Percentiles rank a stretch among this genome's conserved stretches.
phyloP scores from a whole-genome alignment of 306 rosid genomes.

The Sindora glabra region DNA sequence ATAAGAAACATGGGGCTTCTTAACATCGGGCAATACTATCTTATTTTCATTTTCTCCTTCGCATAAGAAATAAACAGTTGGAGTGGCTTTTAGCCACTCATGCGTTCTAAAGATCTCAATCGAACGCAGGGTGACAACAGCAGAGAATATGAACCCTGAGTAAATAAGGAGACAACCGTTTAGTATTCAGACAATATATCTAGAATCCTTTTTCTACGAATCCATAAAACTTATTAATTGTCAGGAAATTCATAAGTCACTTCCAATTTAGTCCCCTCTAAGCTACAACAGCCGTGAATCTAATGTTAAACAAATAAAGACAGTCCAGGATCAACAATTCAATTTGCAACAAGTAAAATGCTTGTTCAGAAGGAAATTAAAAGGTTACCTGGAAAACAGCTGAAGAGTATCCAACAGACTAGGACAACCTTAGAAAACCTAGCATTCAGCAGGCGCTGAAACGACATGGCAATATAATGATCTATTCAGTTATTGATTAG shows the following conservation, averaged over 20 bases:
- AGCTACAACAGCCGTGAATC: too few relatives aligned
- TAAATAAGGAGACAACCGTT: too few relatives aligned
- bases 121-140: conserved; percentile 53
- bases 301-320: too few relatives aligned
- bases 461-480: conserved; percentile 35
- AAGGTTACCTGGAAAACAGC: conserved; percentile 58
- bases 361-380: neutral
- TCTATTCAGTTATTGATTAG: neutral
- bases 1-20: conserved; percentile 34
- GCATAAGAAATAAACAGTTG: conserved; percentile 68
- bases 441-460: conserved; percentile 14
- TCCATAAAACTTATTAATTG: too few relatives aligned
- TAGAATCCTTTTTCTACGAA: neutral
- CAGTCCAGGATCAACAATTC: too few relatives aligned
- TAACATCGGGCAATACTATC: conserved; percentile 58
- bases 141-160: conserved; percentile 47
- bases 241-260: too few relatives aligned
- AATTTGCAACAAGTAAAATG: neutral
- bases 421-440: conserved; percentile 18
- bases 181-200: too few relatives aligned
- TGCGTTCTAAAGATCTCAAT: conserved; percentile 62
- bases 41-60: conserved; percentile 51
- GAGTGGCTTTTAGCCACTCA: conserved; percentile 43
- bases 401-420: conserved; percentile 24
- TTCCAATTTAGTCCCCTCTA: too few relatives aligned